These are phyloP conservation scores for Didymella arachidicola DNA, from an alignment of 2,329 filamentous ascomycete genomes.

Conservation along the genomic window DNA sequence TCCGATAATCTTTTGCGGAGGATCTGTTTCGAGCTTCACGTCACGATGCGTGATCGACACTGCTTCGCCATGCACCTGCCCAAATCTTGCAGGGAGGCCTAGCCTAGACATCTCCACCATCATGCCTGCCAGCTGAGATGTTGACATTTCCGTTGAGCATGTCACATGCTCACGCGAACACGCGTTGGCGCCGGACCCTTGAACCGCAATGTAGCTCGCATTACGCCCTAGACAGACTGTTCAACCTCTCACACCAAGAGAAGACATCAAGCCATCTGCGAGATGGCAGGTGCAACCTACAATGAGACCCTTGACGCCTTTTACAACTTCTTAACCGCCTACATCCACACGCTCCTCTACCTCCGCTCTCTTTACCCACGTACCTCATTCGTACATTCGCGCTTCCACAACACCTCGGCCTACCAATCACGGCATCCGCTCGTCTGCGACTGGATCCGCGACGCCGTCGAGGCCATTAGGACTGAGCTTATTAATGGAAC, in stretches of 20 bases:
- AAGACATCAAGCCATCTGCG: background rate
- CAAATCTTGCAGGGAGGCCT: background rate
- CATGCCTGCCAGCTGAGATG: background rate
- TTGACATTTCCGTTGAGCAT: background rate
- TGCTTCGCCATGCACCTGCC: slow-evolving; percentile 8
- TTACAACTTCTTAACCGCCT: slow-evolving; percentile 79
- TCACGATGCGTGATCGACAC: slow-evolving; percentile 1
- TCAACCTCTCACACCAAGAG: no score
- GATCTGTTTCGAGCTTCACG: slow-evolving; percentile 5
- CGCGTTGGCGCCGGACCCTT: slow-evolving; percentile 16
- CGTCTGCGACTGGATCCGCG: slow-evolving; percentile 84
- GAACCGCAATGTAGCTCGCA: background rate
- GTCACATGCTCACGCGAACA: slow-evolving; percentile 16
- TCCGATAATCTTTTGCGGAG: slow-evolving; percentile 9
- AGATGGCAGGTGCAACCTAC: slow-evolving; percentile 35
- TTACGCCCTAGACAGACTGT: no score
- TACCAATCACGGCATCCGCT: slow-evolving; percentile 85
- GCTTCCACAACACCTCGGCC: slow-evolving; percentile 84
- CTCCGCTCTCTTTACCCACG: slow-evolving; percentile 81
- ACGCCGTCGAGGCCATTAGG: slow-evolving; percentile 76
- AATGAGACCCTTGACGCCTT: slow-evolving; percentile 70
- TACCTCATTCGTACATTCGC: slow-evolving; percentile 77
- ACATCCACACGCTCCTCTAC: slow-evolving; percentile 86
- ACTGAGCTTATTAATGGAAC: slow-evolving; percentile 69
- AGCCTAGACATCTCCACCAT: background rate